phyloP scores from a whole-genome alignment of 2,329 filamentous ascomycete genomes.

The Fusarium tupiense region DNA sequence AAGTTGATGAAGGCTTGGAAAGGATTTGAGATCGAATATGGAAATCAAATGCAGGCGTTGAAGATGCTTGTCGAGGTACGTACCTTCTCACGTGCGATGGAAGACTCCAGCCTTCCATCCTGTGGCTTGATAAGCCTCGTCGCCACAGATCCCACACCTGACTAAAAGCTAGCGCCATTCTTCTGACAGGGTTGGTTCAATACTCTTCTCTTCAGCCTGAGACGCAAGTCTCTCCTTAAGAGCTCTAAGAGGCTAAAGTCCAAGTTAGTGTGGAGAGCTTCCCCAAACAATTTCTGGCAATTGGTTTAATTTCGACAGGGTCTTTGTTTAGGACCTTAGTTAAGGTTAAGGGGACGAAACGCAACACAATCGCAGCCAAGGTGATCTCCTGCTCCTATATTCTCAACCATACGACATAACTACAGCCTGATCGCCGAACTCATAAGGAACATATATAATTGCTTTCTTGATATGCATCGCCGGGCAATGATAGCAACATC shows the following conservation, averaged over 20 bases:
- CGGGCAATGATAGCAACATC: slow-evolving; percentile 31
- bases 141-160: slow-evolving; percentile 4
- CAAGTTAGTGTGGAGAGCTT: slow-evolving; percentile 21
- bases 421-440: neutral
- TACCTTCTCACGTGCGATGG: slow-evolving; percentile 46
- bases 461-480: neutral
- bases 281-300: slow-evolving; percentile 30
- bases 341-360: slow-evolving; percentile 16
- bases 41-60: slow-evolving; percentile 11
- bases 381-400: slow-evolving; percentile 24
- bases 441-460: neutral
- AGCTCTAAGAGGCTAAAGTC: slow-evolving; percentile 6
- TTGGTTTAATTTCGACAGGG: slow-evolving; percentile 36
- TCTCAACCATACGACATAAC: neutral
- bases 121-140: slow-evolving; percentile 22
- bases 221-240: slow-evolving; percentile 30
- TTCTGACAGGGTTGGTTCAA: neutral
- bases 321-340: neutral
- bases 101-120: slow-evolving; percentile 2
- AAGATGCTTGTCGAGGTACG: slow-evolving; percentile 25
- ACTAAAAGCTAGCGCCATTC: slow-evolving; percentile 6
- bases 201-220: slow-evolving; percentile 9
- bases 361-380: neutral
- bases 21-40: slow-evolving; percentile 32
- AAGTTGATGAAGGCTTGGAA: slow-evolving; percentile 30